phyloP scores from a whole-genome alignment of 2,329 filamentous ascomycete genomes.

The Colletotrichum zoysiae region DNA sequence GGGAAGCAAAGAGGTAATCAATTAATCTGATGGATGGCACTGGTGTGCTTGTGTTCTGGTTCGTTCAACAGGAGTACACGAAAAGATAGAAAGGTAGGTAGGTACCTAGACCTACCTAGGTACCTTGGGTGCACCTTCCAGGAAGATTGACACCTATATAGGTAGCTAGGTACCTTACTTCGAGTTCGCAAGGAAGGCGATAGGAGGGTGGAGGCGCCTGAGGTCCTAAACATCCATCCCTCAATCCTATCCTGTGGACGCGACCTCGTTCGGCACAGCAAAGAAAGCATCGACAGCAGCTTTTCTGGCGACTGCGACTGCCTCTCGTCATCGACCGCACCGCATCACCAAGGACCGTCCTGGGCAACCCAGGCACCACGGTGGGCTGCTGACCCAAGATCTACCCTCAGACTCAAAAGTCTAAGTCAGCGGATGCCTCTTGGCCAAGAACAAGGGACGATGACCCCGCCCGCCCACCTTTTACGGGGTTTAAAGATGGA shows the following conservation, averaged over 20 bases:
- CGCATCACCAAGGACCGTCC: not conserved
- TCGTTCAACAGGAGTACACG: not conserved
- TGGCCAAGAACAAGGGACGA: constrained; percentile 18
- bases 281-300: constrained; percentile 21
- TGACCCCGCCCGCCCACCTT: constrained; percentile 22
- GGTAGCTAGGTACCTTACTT: not conserved
- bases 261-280: constrained; percentile 19
- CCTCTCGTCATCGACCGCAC: not conserved
- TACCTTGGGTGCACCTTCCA: no score
- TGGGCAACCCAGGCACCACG: not conserved
- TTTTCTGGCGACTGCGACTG: not conserved
- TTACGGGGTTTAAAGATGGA: constrained; percentile 24
- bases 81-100: no score
- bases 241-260: constrained; percentile 7
- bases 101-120: no score
- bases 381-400: constrained; percentile 14
- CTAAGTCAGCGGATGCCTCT: constrained; percentile 30
- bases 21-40: no score
- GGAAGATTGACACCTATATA: not conserved
- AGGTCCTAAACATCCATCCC: constrained; percentile 9
- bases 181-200: constrained; percentile 2
- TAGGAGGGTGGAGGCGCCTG: constrained; percentile 26
- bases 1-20: not conserved
- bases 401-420: constrained; percentile 1
- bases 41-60: no score